These are phyloP conservation scores for Panicum hallii DNA, from an alignment of 202 grass and related monocot species.

Conservation along the genomic window DNA sequence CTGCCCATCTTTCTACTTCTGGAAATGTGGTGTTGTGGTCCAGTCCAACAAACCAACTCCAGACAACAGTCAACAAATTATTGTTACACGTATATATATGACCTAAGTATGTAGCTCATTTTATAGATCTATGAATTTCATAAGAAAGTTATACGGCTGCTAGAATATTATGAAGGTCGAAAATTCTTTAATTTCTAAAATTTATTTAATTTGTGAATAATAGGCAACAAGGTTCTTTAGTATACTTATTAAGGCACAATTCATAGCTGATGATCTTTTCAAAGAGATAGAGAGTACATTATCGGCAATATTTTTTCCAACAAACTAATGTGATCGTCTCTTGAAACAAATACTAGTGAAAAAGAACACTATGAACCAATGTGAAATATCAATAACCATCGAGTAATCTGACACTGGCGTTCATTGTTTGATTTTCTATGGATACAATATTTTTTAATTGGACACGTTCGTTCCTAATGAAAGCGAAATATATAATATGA, in stretches of 20 bases:
- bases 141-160: not conserved
- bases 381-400: too few relatives aligned
- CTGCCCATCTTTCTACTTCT: conserved; percentile 35
- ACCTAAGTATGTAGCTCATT: not conserved
- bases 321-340: not conserved
- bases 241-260: not conserved
- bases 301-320: not conserved
- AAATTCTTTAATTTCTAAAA: not conserved
- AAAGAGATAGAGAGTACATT: not conserved
- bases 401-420: not conserved
- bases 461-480: not conserved
- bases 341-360: not conserved
- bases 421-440: not conserved
- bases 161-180: not conserved
- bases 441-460: conserved; percentile 11
- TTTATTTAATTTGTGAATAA: not conserved
- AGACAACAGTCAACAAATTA: not conserved
- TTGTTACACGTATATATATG: not conserved
- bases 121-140: not conserved
- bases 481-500: conserved; percentile 29
- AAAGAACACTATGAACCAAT: not conserved
- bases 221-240: not conserved
- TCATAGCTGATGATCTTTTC: not conserved
- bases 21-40: conserved; percentile 2
- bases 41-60: not conserved